phyloP scores from a whole-genome alignment of 192 early-diverging fungal species.

The Coemansia sp. region DNA sequence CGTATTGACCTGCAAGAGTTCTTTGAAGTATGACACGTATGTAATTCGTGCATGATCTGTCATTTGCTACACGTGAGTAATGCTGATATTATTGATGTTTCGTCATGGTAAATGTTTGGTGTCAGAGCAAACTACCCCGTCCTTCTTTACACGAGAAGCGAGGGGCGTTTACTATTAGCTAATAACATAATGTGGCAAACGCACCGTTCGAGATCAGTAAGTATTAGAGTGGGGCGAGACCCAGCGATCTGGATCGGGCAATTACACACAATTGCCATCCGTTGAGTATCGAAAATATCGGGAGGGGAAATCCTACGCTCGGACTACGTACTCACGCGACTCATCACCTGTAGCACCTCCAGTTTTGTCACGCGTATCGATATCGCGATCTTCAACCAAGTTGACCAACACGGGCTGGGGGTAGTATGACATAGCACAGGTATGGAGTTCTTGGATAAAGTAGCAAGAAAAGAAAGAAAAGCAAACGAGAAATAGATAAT shows the following conservation, averaged over 20 bases:
- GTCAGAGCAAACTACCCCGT: not conserved
- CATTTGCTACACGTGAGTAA: not conserved
- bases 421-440: not conserved
- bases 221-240: not conserved
- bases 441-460: not conserved
- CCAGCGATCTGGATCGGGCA: slow-evolving; percentile 4
- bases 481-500: not conserved
- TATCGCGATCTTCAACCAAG: slow-evolving; percentile 38
- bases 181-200: not conserved
- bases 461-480: not conserved
- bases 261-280: not conserved
- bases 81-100: not conserved
- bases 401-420: slow-evolving; percentile 24
- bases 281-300: not conserved
- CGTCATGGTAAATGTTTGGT: not conserved
- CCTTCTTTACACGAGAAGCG: not conserved
- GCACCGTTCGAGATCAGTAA: not conserved
- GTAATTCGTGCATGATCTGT: not conserved
- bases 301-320: slow-evolving; percentile 1
- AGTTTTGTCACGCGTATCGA: slow-evolving; percentile 43
- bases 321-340: slow-evolving; percentile 40
- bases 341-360: slow-evolving; percentile 42
- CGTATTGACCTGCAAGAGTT: not conserved
- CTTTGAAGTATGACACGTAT: not conserved
- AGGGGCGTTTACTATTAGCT: too few species aligned